These are phyloP conservation scores for Neolentinus lepideus DNA, from an alignment of 1,284 basidiomycete genomes.

Conservation along the genomic window DNA sequence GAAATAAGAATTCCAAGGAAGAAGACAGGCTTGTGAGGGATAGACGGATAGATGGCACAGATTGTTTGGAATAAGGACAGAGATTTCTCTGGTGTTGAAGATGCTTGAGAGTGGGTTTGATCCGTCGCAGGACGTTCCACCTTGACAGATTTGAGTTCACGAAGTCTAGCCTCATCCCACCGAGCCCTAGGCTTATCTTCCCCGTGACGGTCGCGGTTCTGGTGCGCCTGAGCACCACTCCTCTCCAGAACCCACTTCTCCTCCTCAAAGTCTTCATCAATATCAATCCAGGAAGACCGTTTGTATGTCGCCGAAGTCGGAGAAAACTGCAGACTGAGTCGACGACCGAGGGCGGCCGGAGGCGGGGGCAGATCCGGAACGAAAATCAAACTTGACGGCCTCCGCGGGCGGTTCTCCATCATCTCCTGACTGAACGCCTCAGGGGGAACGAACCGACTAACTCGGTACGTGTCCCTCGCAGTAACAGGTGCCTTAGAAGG, in stretches of 20 bases:
- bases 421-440: constrained; percentile 23
- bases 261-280: constrained; percentile 28
- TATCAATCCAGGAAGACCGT: constrained; percentile 23
- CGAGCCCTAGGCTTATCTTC: constrained; percentile 11
- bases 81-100: constrained; percentile 11
- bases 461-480: constrained; percentile 17
- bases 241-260: constrained; percentile 35
- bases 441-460: constrained; percentile 30
- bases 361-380: constrained; percentile 10
- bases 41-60: constrained; percentile 57
- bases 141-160: constrained; percentile 24
- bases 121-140: constrained; percentile 18
- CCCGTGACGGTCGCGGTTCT: constrained; percentile 16
- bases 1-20: constrained; percentile 61
- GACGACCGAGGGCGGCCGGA: constrained; percentile 23
- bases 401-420: constrained; percentile 10
- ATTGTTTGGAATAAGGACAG: constrained; percentile 43
- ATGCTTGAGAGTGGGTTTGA: constrained; percentile 8
- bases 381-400: constrained; percentile 31
- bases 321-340: constrained; percentile 56
- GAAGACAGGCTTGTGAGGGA: constrained; percentile 72
- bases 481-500: constrained; percentile 14
- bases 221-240: constrained; percentile 25
- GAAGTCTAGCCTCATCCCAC: constrained; percentile 22
- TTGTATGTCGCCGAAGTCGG: constrained; percentile 41